Percentiles rank a stretch among this genome's conserved stretches.
Evolutionary conservation across 805 yeast species (phyloP).

Genomic region (Ogataea allantospora): DNA sequence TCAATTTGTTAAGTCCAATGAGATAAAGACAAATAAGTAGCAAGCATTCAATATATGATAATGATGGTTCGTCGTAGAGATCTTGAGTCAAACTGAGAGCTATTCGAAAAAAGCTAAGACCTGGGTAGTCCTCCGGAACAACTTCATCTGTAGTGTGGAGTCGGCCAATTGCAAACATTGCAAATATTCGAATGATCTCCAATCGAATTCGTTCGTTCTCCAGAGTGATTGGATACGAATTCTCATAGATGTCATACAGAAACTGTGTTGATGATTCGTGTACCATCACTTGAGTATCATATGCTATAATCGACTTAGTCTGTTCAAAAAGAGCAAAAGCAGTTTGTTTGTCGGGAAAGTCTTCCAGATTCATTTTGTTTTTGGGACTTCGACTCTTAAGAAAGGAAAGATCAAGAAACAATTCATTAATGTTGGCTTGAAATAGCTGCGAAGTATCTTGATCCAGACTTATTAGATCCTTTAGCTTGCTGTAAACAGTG

Average conservation of each 20-base stretch:
- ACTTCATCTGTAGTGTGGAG: conserved; percentile 9
- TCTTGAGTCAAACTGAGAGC: conserved; percentile 2
- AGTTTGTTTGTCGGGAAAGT: conserved; percentile 1
- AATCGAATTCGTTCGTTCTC: neutral
- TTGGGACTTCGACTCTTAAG: neutral
- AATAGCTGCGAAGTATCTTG: too few relatives aligned
- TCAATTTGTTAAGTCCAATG: conserved; percentile 6
- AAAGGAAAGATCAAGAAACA: conserved; percentile 8
- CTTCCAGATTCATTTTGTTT: neutral
- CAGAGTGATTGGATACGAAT: neutral
- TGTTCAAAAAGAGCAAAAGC: conserved; percentile 4
- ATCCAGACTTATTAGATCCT: neutral
- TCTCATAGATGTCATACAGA: conserved; percentile 1
- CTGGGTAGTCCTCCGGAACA: conserved; percentile 9
- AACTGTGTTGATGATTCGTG: conserved; percentile 4
- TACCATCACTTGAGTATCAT: conserved; percentile 10
- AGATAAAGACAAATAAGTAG: conserved; percentile 5
- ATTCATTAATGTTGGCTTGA: conserved; percentile 8
- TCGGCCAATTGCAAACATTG: conserved; percentile 9
- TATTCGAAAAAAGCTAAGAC: conserved; percentile 2
- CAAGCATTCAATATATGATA: conserved; percentile 5
- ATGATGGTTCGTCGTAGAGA: conserved; percentile 3
- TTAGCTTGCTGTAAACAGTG: neutral
- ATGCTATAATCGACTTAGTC: conserved; percentile 5
- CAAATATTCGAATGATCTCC: conserved; percentile 4